Conservation (phyloP, 208 protist genomes). For the Sergeia podlipaevii region DNA sequence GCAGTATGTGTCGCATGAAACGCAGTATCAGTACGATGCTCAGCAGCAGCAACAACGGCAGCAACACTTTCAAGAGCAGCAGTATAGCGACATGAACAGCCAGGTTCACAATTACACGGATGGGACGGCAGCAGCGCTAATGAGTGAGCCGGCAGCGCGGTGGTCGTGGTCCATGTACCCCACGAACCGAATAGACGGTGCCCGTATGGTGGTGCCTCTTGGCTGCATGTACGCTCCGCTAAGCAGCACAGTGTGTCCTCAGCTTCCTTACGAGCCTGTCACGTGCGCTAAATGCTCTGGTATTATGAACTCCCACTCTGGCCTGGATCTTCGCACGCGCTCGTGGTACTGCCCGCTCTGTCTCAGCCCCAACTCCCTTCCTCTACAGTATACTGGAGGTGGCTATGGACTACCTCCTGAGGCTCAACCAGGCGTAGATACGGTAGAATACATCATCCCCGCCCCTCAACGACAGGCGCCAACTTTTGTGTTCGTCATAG, state of each 20-base stretch:
- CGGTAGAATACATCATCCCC: conserved; percentile 94
- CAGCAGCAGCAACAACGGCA: conserved; percentile 25
- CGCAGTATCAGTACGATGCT: conserved; percentile 14
- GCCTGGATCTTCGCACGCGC: conserved; percentile 51
- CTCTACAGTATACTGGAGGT: conserved; percentile 93
- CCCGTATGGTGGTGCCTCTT: conserved; percentile 94
- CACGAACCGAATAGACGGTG: conserved; percentile 92
- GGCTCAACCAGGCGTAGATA: conserved; percentile 89
- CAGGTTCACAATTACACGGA: background rate
- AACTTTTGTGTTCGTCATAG: conserved; percentile 97
- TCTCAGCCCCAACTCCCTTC: conserved; percentile 91
- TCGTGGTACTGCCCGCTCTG: conserved; percentile 96
- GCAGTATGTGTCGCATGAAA: too few species aligned
- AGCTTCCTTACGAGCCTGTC: conserved; percentile 94
- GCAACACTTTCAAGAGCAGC: conserved; percentile 11
- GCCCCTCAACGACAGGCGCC: conserved; percentile 35
- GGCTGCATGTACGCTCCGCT: conserved; percentile 97
- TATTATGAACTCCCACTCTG: conserved; percentile 94
- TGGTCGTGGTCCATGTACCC: conserved; percentile 97
- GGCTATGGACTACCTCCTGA: conserved; percentile 91
- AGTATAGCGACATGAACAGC: conserved; percentile 25
- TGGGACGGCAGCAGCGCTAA: background rate
- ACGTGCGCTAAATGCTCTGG: conserved; percentile 90
- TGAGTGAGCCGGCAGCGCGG: conserved; percentile 32
- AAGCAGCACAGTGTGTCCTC: conserved; percentile 66